These are phyloP conservation scores for Williopsis jadinii DNA, from an alignment of 1,139 yeast genomes.

Conservation along the genomic window DNA sequence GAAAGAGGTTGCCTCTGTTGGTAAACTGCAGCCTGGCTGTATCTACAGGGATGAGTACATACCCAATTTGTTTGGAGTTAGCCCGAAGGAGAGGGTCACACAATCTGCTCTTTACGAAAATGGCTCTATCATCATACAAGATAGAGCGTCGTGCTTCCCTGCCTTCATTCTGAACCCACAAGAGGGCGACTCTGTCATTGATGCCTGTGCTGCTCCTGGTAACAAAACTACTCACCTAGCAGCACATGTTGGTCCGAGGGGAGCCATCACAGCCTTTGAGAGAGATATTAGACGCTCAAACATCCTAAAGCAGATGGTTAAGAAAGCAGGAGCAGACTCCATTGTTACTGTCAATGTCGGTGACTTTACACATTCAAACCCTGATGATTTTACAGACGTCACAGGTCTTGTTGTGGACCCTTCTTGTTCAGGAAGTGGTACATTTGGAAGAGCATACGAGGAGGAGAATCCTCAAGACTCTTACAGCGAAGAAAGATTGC, in stretches of 20 bases:
- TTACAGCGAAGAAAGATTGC: constrained; percentile 49
- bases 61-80: constrained; percentile 74
- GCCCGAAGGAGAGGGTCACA: constrained; percentile 65
- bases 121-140: constrained; percentile 87
- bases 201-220: constrained; percentile 98
- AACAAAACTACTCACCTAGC: constrained; percentile 94
- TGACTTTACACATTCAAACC: constrained; percentile 70
- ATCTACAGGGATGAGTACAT: constrained; percentile 68
- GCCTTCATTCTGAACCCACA: constrained; percentile 68
- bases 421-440: constrained; percentile 96
- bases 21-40: constrained; percentile 46
- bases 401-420: constrained; percentile 91
- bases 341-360: constrained; percentile 69
- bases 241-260: constrained; percentile 35
- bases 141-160: constrained; percentile 95
- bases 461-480: constrained; percentile 33
- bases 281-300: constrained; percentile 68
- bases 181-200: constrained; percentile 58
- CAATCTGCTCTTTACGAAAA: constrained; percentile 55
- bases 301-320: constrained; percentile 71
- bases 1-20: constrained; percentile 37
- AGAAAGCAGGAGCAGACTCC: constrained; percentile 60
- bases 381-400: constrained; percentile 54
- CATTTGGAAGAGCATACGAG: constrained; percentile 67
- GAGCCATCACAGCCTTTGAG: constrained; percentile 72